Percentiles rank a stretch among this genome's conserved stretches.
These are phyloP conservation scores for Ceratocystis variospora DNA, from an alignment of 2,329 filamentous ascomycete species.

Conservation along the genomic window DNA sequence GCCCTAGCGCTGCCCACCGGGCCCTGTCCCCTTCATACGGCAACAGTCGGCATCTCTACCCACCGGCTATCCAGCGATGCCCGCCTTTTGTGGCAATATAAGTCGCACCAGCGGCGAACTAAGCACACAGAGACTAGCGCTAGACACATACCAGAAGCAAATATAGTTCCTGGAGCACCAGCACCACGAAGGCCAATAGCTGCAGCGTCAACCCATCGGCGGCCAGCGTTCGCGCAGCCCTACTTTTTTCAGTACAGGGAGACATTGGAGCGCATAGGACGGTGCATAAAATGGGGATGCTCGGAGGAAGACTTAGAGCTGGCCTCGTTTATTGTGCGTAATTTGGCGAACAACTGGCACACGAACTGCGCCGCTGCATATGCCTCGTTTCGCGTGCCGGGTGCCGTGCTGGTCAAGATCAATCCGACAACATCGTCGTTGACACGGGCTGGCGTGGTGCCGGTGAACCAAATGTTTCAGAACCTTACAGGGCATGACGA, in stretches of 20 bases:
- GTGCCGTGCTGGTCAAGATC: not conserved
- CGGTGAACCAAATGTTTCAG: conserved; percentile 10
- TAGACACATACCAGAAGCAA: not conserved
- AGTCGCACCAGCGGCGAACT: not conserved
- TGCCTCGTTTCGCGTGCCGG: conserved; percentile 9
- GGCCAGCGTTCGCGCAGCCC: conserved; percentile 3
- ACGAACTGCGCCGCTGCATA: conserved; percentile 3
- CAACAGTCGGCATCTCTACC: not conserved
- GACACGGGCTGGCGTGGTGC: conserved; percentile 4
- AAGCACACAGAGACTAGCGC: not conserved
- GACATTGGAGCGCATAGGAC: conserved; percentile 12
- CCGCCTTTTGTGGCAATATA: not conserved
- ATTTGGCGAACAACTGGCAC: conserved; percentile 15
- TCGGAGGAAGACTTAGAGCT: conserved; percentile 11
- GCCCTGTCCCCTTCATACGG: not conserved
- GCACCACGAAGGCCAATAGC: not conserved
- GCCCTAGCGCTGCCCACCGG: not conserved
- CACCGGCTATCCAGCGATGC: not conserved
- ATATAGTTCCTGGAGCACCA: no score
- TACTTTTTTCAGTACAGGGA: conserved; percentile 15
- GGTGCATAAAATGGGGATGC: conserved; percentile 18
- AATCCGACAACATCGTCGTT: conserved; percentile 10
- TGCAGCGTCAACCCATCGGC: not conserved
- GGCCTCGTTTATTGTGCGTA: conserved; percentile 32
- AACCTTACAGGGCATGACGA: conserved; percentile 6